Conservation (phyloP, 2,329 filamentous ascomycete genomes). For the Phyllosticta ampelicida region DNA sequence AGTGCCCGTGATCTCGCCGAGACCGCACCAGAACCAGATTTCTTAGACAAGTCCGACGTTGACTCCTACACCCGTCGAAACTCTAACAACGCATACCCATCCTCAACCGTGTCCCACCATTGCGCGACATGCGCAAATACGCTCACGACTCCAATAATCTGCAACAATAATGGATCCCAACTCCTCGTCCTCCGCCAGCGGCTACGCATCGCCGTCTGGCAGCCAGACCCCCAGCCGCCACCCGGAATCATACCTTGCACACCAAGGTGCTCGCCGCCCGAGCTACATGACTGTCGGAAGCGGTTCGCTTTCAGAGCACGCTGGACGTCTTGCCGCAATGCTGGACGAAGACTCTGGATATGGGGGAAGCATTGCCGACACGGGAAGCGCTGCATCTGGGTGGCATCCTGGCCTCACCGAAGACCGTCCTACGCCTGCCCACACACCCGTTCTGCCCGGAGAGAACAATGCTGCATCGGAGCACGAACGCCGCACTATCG, state of each 20-base stretch:
- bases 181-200: conserved; percentile 16
- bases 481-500: conserved; percentile 56
- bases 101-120: conserved; percentile 1
- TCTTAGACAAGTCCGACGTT: neutral
- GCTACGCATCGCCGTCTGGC: conserved; percentile 14
- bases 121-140: conserved; percentile 22
- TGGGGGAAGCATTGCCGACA: conserved; percentile 61
- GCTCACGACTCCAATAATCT: neutral
- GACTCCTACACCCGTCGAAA: neutral
- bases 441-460: conserved; percentile 41
- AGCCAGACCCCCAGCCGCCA: conserved; percentile 14
- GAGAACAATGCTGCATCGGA: conserved; percentile 41
- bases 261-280: conserved; percentile 30
- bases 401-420: conserved; percentile 48
- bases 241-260: conserved; percentile 8
- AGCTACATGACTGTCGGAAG: conserved; percentile 82
- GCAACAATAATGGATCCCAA: conserved; percentile 4
- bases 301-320: conserved; percentile 71
- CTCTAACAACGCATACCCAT: neutral
- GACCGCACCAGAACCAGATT: neutral
- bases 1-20: neutral
- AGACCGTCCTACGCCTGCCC: conserved; percentile 47
- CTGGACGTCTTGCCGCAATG: conserved; percentile 66
- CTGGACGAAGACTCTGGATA: conserved; percentile 88
- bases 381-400: conserved; percentile 44